phyloP scores from a whole-genome alignment of 1,284 basidiomycete species.

The Mrakiaceae sp. region DNA sequence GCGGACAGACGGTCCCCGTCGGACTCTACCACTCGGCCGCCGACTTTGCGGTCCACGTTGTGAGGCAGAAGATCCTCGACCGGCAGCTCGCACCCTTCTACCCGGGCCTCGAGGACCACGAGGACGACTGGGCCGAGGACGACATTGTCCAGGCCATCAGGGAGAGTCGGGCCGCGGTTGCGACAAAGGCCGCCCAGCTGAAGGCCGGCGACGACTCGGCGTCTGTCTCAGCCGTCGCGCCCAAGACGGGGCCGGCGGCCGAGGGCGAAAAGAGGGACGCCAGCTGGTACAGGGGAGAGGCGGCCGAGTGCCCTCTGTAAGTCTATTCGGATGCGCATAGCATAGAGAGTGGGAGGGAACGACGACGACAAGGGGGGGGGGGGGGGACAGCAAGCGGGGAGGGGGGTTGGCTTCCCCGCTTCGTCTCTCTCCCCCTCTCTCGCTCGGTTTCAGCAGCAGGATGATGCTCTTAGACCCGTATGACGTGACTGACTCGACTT shows the following conservation, averaged over 20 bases:
- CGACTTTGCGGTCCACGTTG: slow-evolving; percentile 83
- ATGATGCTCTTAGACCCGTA: no score
- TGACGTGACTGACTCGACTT: no score
- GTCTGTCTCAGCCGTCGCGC: neutral
- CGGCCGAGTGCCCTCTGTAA: slow-evolving; percentile 97
- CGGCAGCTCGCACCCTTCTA: slow-evolving; percentile 91
- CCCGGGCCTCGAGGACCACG: slow-evolving; percentile 85
- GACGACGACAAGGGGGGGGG: neutral
- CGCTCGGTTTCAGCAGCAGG: no score
- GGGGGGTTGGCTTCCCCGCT: no score
- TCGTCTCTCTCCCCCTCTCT: no score
- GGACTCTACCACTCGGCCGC: slow-evolving; percentile 34
- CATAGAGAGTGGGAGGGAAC: neutral
- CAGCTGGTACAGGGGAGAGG: slow-evolving; percentile 59
- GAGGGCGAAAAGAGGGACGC: slow-evolving; percentile 55
- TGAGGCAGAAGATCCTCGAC: slow-evolving; percentile 74
- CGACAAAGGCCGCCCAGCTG: slow-evolving; percentile 2
- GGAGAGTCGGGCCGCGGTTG: slow-evolving; percentile 23
- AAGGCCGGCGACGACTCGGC: slow-evolving; percentile 9
- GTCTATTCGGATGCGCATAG: slow-evolving; percentile 32
- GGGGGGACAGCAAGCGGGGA: neutral
- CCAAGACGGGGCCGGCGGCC: slow-evolving; percentile 13
- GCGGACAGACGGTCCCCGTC: slow-evolving; percentile 15
- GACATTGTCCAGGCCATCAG: slow-evolving; percentile 47
- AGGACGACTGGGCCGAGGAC: slow-evolving; percentile 71